Conservation (phyloP, 2,329 filamentous ascomycete genomes). For the Phyllosticta paracitricarpa region DNA sequence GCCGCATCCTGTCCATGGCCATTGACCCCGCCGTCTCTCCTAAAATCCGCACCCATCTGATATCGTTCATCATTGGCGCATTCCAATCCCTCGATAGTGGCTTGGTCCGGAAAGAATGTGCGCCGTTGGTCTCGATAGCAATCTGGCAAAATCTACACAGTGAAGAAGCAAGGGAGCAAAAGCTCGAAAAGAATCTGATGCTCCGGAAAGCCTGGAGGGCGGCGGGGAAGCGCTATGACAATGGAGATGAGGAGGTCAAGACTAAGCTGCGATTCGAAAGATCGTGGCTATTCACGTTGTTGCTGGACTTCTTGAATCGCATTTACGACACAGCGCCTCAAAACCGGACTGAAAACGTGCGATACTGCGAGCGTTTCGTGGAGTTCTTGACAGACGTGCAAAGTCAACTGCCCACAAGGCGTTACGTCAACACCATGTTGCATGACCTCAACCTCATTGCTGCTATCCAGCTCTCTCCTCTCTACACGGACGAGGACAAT, state of each 20-base stretch:
- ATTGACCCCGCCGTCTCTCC: conserved; percentile 43
- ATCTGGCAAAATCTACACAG: conserved; percentile 90
- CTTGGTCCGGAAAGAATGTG: conserved; percentile 90
- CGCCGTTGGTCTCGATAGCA: conserved; percentile 84
- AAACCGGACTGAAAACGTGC: conserved; percentile 44
- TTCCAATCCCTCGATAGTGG: conserved; percentile 89
- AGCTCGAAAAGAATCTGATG: conserved; percentile 62
- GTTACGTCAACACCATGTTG: conserved; percentile 84
- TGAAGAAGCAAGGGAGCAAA: conserved; percentile 61
- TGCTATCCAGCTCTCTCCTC: conserved; percentile 64
- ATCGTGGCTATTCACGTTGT: conserved; percentile 80
- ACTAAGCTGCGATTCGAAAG: conserved; percentile 80
- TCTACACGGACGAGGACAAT: conserved; percentile 67
- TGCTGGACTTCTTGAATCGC: conserved; percentile 70
- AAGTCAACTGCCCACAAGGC: conserved; percentile 84
- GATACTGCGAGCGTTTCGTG: conserved; percentile 86
- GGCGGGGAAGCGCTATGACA: conserved; percentile 74
- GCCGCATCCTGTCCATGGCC: conserved; percentile 77
- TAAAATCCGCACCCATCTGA: conserved; percentile 59
- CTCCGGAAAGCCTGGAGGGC: conserved; percentile 87
- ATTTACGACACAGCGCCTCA: conserved; percentile 45
- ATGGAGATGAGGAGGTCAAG: conserved; percentile 69
- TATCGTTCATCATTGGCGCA: conserved; percentile 80
- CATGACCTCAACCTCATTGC: conserved; percentile 77
- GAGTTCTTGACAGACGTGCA: conserved; percentile 85